Percentiles rank a stretch among this genome's conserved stretches.
These are phyloP conservation scores for Angomonas ambiguus DNA, from an alignment of 208 protist genomes.

Conservation along the genomic window DNA sequence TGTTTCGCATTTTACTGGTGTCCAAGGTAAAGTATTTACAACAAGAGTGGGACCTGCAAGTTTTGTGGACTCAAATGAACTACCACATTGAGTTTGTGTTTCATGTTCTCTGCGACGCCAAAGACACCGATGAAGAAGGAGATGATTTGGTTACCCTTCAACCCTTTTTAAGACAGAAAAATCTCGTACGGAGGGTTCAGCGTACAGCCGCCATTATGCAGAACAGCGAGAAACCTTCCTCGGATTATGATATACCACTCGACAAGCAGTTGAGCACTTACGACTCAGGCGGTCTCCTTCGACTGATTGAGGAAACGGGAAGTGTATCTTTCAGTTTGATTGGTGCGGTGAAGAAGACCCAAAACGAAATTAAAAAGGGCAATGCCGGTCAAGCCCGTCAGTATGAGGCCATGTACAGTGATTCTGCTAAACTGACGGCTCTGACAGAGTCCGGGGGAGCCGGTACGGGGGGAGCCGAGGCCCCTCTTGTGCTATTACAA, in stretches of 20 bases:
- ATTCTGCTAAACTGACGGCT: constrained; percentile 30
- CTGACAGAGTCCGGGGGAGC: constrained; percentile 23
- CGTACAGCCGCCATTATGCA: constrained; percentile 38
- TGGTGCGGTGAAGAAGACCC: constrained; percentile 61
- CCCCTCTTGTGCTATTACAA: constrained; percentile 44
- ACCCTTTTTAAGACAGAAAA: constrained; percentile 59
- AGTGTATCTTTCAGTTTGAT: constrained; percentile 74
- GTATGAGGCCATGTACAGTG: constrained; percentile 37
- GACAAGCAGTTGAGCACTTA: constrained; percentile 59
- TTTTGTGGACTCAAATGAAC: constrained; percentile 76
- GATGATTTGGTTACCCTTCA: constrained; percentile 55
- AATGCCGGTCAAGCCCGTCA: constrained; percentile 45
- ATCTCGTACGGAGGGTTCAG: constrained; percentile 45
- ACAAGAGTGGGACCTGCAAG: constrained; percentile 68
- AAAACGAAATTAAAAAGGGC: constrained; percentile 33
- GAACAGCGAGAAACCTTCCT: constrained; percentile 19
- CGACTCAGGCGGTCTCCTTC: constrained; percentile 52
- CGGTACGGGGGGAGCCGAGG: constrained; percentile 14
- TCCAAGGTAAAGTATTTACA: constrained; percentile 46
- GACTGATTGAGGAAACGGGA: constrained; percentile 73
- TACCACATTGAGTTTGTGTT: constrained; percentile 80
- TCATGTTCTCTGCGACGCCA: constrained; percentile 69
- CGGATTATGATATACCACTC: constrained; percentile 38
- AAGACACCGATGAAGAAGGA: constrained; percentile 49
- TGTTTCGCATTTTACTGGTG: constrained; percentile 28